Conservation (phyloP, 352 stramenopile genomes). For the Phytophthora podocarpi region DNA sequence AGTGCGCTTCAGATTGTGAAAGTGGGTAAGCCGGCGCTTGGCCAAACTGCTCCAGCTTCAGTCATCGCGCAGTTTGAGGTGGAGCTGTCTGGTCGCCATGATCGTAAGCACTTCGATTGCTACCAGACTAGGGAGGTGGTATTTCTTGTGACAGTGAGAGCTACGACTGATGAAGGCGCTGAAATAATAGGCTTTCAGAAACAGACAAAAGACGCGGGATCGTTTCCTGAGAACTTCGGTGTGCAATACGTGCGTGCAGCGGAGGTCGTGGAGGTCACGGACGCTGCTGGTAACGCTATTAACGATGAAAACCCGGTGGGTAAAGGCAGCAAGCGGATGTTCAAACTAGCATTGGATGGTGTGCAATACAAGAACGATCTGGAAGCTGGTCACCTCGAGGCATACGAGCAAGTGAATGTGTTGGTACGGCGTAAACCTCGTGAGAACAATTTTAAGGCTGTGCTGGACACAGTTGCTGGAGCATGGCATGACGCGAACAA, state of each 20-base stretch:
- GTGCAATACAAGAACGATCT: conserved; percentile 95
- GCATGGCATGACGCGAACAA: conserved; percentile 33
- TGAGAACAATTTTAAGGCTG: conserved; percentile 96
- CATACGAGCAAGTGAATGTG: conserved; percentile 94
- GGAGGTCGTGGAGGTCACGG: conserved; percentile 84
- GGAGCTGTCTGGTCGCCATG: conserved; percentile 72
- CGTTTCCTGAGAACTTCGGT: conserved; percentile 90
- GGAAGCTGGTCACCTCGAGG: conserved; percentile 49
- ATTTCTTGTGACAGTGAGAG: conserved; percentile 91
- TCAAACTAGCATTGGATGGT: conserved; percentile 92
- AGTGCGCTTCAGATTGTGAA: conserved; percentile 69
- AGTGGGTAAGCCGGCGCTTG: conserved; percentile 90
- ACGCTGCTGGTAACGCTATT: conserved; percentile 77
- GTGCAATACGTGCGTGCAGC: conserved; percentile 79
- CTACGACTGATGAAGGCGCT: conserved; percentile 64
- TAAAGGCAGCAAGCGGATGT: conserved; percentile 79
- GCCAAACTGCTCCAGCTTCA: conserved; percentile 77
- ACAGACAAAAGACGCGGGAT: conserved; percentile 28
- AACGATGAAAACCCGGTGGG: conserved; percentile 41
- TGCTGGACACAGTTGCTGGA: conserved; percentile 89
- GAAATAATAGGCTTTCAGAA: conserved; percentile 66
- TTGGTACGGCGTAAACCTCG: conserved; percentile 88
- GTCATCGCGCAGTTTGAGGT: conserved; percentile 90
- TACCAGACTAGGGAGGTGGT: conserved; percentile 94
- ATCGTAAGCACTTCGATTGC: conserved; percentile 82